These are phyloP conservation scores for Neurospora sp. DNA, from an alignment of 495 filamentous ascomycete species.

Conservation along the genomic window DNA sequence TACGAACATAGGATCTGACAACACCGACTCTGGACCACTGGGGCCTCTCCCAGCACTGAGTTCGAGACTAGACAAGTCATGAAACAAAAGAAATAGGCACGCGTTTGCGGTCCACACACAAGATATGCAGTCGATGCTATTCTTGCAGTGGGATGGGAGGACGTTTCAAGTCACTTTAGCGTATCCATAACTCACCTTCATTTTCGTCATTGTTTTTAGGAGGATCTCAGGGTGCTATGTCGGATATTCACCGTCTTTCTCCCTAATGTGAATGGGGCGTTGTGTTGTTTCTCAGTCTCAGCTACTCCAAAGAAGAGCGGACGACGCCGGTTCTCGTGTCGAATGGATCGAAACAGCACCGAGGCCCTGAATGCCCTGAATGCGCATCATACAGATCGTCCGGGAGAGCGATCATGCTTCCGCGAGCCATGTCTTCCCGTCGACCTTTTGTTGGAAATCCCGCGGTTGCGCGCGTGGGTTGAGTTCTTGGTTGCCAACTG, in stretches of 20 bases:
- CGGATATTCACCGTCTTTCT: slow-evolving; percentile 5
- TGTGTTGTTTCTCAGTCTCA: slow-evolving; percentile 3
- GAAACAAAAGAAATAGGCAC: slow-evolving; percentile 1
- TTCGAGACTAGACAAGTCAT: slow-evolving; percentile 4
- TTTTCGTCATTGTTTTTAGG: neutral
- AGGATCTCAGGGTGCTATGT: slow-evolving; percentile 1
- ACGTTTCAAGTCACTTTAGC: neutral
- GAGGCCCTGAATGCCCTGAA: slow-evolving; percentile 2
- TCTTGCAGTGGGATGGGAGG: neutral
- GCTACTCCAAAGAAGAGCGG: slow-evolving; percentile 12
- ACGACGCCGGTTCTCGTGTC: neutral
- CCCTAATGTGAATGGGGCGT: neutral
- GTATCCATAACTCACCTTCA: slow-evolving; percentile 1
- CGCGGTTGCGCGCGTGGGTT: slow-evolving; percentile 7
- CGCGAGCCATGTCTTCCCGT: slow-evolving; percentile 15
- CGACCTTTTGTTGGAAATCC: slow-evolving; percentile 10
- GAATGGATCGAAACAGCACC: neutral
- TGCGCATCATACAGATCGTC: slow-evolving; percentile 19
- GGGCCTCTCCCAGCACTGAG: neutral
- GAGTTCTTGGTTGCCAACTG: slow-evolving; percentile 10
- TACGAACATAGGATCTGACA: slow-evolving; percentile 5
- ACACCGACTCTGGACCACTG: slow-evolving; percentile 4
- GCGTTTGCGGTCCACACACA: neutral
- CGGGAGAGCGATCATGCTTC: slow-evolving; percentile 6
- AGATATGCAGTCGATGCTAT: neutral